phyloP scores from a whole-genome alignment of 2,329 filamentous ascomycete species.

The Neofusicoccum ribis region DNA sequence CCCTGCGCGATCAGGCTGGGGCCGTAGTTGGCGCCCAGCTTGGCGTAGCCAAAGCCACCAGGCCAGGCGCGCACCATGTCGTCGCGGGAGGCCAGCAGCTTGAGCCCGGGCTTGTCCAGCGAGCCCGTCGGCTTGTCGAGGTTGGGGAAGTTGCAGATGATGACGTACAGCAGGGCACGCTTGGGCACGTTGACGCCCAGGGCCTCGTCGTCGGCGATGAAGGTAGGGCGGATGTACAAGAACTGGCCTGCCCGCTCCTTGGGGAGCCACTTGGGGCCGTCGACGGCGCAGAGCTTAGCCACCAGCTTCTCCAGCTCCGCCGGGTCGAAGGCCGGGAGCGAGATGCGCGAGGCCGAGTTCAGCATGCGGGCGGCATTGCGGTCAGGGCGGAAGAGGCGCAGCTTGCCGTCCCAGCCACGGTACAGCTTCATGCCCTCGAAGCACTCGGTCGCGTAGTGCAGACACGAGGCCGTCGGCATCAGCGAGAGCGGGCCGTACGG shows the following conservation, averaged over 20 bases:
- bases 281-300: constrained; percentile 67
- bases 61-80: constrained; percentile 91
- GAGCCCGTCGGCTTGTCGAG: constrained; percentile 34
- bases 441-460: constrained; percentile 90
- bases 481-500: constrained; percentile 77
- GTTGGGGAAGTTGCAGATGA: constrained; percentile 54
- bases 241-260: constrained; percentile 66
- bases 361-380: constrained; percentile 68
- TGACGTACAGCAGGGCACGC: constrained; percentile 87
- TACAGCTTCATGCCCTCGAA: constrained; percentile 83
- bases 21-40: constrained; percentile 92
- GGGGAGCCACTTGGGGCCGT: constrained; percentile 79
- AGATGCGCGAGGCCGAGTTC: constrained; percentile 60
- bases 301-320: constrained; percentile 73
- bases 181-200: constrained; percentile 78
- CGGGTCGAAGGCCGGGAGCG: constrained; percentile 72
- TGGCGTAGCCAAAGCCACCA: constrained; percentile 88
- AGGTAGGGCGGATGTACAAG: constrained; percentile 81
- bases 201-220: constrained; percentile 79
- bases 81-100: constrained; percentile 73
- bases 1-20: constrained; percentile 76
- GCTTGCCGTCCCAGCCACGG: constrained; percentile 66
- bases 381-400: constrained; percentile 76
- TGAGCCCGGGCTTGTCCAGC: constrained; percentile 47
- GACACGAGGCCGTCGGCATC: constrained; percentile 75